A percentile compares a stretch with the other conserved stretches of the same genome.
These are phyloP conservation scores for Pseudocercospora macadamiae DNA, from an alignment of 2,329 filamentous ascomycete species.

Conservation along the genomic window DNA sequence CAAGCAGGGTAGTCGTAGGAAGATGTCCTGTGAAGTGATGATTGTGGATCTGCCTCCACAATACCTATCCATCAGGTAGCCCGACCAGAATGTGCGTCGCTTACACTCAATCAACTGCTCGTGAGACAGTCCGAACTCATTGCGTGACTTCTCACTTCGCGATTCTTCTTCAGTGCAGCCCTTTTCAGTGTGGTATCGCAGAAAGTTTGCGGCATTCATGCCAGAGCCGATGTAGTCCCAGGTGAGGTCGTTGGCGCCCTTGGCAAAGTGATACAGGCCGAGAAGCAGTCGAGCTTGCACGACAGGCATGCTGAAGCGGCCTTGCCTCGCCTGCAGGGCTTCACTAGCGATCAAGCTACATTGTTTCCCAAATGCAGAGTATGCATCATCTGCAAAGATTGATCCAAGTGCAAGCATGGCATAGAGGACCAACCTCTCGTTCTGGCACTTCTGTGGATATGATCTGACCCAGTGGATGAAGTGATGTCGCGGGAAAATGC, in stretches of 20 bases:
- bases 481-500: slow-evolving; percentile 58
- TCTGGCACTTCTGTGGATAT: slow-evolving; percentile 32
- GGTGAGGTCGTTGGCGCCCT: slow-evolving; percentile 61
- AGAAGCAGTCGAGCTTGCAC: slow-evolving; percentile 70
- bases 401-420: slow-evolving; percentile 61
- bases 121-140: slow-evolving; percentile 33
- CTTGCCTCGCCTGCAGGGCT: slow-evolving; percentile 56
- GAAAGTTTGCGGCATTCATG: slow-evolving; percentile 61
- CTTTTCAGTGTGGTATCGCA: slow-evolving; percentile 62
- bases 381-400: slow-evolving; percentile 56
- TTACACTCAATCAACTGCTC: slow-evolving; percentile 64
- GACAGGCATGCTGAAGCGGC: slow-evolving; percentile 62
- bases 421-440: slow-evolving; percentile 64
- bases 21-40: slow-evolving; percentile 67
- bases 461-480: slow-evolving; percentile 62
- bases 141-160: slow-evolving; percentile 15
- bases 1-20: slow-evolving; percentile 67
- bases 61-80: slow-evolving; percentile 70
- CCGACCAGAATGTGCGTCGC: slow-evolving; percentile 72
- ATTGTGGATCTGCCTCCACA: slow-evolving; percentile 55
- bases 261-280: slow-evolving; percentile 66
- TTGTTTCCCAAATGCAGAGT: slow-evolving; percentile 45
- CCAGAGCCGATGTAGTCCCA: slow-evolving; percentile 68
- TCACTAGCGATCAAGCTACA: slow-evolving; percentile 62
- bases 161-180: slow-evolving; percentile 36